Conservation (phyloP, 2,329 filamentous ascomycete species). For the Penicillium sp. region DNA sequence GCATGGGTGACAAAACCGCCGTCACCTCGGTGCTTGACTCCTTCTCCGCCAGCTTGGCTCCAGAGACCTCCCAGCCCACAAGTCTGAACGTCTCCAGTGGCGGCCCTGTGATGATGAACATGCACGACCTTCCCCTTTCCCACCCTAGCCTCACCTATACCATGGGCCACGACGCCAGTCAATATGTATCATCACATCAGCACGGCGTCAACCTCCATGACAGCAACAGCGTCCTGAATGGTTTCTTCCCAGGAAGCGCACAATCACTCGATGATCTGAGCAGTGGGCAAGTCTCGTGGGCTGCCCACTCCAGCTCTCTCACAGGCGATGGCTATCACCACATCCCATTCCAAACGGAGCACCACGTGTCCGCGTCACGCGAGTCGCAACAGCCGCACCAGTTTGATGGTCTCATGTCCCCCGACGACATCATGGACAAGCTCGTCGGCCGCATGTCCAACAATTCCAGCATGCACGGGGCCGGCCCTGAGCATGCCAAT, state of each 20-base stretch:
- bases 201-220: slow-evolving; percentile 34
- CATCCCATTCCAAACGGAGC: slow-evolving; percentile 35
- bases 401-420: slow-evolving; percentile 36
- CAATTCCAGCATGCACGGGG: slow-evolving; percentile 37
- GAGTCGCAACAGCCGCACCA: slow-evolving; percentile 35
- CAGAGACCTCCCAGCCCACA: slow-evolving; percentile 34
- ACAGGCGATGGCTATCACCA: slow-evolving; percentile 38
- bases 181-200: slow-evolving; percentile 37
- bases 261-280: slow-evolving; percentile 40
- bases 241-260: slow-evolving; percentile 31
- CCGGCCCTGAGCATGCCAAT: slow-evolving; percentile 35
- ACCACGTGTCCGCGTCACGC: slow-evolving; percentile 34
- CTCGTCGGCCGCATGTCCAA: slow-evolving; percentile 38
- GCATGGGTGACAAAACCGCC: slow-evolving; percentile 36
- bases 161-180: slow-evolving; percentile 33
- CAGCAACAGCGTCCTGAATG: slow-evolving; percentile 34
- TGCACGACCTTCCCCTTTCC: slow-evolving; percentile 38
- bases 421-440: slow-evolving; percentile 42
- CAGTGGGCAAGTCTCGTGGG: slow-evolving; percentile 34
- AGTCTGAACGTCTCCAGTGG: slow-evolving; percentile 32
- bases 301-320: slow-evolving; percentile 31
- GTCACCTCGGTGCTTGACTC: slow-evolving; percentile 40
- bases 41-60: slow-evolving; percentile 33
- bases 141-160: slow-evolving; percentile 35
- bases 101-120: slow-evolving; percentile 35